Conservation (phyloP, 2,329 filamentous ascomycete species). For the Decorospora gaudefroyi region DNA sequence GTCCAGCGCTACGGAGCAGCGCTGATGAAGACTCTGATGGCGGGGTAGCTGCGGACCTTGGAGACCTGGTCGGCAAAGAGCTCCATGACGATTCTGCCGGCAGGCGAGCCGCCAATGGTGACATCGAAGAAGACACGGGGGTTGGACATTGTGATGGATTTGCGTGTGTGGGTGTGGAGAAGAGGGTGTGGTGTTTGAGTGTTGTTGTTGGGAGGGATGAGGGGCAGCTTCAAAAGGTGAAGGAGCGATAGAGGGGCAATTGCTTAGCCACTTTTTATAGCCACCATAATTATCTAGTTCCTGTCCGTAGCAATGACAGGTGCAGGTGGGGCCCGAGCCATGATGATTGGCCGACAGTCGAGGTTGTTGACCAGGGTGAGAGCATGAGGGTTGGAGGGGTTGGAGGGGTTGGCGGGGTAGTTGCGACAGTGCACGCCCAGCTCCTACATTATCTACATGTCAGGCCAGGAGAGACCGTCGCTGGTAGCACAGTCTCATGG, state of each 20-base stretch:
- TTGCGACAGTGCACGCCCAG: conserved; percentile 5
- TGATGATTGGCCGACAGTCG: conserved; percentile 11
- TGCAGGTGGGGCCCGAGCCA: conserved; percentile 14
- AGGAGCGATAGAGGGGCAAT: conserved; percentile 19
- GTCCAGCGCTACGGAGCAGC: background rate
- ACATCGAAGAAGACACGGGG: conserved; percentile 93
- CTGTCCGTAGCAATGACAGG: conserved; percentile 13
- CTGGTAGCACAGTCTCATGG: background rate
- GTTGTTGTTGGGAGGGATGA: conserved; percentile 19
- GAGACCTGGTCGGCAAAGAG: conserved; percentile 69
- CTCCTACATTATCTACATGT: too few relatives aligned
- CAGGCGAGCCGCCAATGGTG: conserved; percentile 70
- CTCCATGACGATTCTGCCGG: conserved; percentile 84
- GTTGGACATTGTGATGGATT: conserved; percentile 37
- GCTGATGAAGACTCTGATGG: conserved; percentile 21
- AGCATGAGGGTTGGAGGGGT: conserved; percentile 17
- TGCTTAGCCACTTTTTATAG: conserved; percentile 17
- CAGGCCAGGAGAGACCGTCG: conserved; percentile 12
- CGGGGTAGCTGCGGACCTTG: conserved; percentile 52
- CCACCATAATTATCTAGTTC: conserved; percentile 13
- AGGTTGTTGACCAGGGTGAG: background rate
- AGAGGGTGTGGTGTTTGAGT: conserved; percentile 18
- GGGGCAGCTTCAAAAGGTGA: conserved; percentile 21
- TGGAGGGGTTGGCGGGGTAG: conserved; percentile 15
- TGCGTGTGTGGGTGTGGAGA: conserved; percentile 10